Evolutionary conservation across 192 early-diverging fungal species (phyloP).

Genomic region (Mortierella antarctica): DNA sequence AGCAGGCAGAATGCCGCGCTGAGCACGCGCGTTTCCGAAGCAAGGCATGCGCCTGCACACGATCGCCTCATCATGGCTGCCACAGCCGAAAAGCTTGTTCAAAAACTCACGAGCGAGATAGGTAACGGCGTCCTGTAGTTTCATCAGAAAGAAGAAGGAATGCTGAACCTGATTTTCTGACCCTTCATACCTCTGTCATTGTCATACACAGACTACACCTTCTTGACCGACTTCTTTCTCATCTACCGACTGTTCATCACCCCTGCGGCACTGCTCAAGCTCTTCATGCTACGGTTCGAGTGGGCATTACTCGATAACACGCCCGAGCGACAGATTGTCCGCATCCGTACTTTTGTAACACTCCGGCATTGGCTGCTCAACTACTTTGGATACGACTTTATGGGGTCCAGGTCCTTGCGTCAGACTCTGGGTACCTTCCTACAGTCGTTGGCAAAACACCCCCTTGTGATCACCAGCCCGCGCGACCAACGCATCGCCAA

Average conservation of each 20-base stretch:
- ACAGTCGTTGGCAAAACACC: slow-evolving; percentile 53
- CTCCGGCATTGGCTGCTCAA: slow-evolving; percentile 70
- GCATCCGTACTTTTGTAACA: slow-evolving; percentile 69
- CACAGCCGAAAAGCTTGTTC: slow-evolving; percentile 64
- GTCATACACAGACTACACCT: slow-evolving; percentile 58
- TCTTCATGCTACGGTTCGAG: slow-evolving; percentile 63
- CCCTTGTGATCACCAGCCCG: slow-evolving; percentile 45
- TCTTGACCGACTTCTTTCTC: slow-evolving; percentile 73
- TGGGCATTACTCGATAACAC: slow-evolving; percentile 65
- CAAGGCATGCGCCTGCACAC: no score
- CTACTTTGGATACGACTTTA: slow-evolving; percentile 69
- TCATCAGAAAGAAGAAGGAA: neutral
- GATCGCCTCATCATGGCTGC: slow-evolving; percentile 61
- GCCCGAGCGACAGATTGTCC: slow-evolving; percentile 59
- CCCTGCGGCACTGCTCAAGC: slow-evolving; percentile 62
- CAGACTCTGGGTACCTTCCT: slow-evolving; percentile 49
- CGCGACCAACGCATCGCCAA: slow-evolving; percentile 64
- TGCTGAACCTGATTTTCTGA: neutral
- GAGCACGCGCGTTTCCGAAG: no score
- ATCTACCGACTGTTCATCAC: slow-evolving; percentile 69
- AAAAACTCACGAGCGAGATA: slow-evolving; percentile 63
- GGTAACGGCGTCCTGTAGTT: slow-evolving; percentile 28
- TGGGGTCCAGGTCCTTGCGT: slow-evolving; percentile 52
- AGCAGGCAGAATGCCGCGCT: neutral
- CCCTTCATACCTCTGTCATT: neutral